phyloP scores from a whole-genome alignment of 208 protist species.

The Giardia muris region DNA sequence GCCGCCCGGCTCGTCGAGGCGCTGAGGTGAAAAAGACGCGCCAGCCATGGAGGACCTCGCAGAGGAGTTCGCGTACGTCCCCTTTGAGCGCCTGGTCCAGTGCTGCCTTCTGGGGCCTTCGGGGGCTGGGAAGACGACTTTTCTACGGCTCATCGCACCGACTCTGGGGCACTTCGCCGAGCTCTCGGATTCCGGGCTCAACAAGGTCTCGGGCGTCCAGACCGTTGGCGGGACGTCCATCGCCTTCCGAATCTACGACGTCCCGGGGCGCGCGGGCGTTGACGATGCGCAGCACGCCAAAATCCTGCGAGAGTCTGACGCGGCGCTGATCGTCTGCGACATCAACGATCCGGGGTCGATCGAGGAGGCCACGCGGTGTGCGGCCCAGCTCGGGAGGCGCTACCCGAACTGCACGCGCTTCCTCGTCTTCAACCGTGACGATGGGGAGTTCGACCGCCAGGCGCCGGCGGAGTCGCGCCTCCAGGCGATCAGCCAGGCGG shows the following conservation, averaged over 20 bases:
- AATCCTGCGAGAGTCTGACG: background rate
- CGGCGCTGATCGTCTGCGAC: background rate
- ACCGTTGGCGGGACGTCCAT: background rate
- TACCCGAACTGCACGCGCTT: background rate
- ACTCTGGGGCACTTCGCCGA: background rate
- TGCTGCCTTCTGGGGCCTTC: background rate
- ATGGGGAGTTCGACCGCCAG: background rate
- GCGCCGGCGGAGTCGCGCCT: background rate
- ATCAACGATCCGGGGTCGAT: background rate
- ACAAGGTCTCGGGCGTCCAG: background rate
- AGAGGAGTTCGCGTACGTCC: background rate
- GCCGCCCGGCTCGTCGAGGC: too few species aligned
- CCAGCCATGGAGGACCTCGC: too few species aligned
- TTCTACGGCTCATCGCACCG: background rate
- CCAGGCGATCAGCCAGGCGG: background rate
- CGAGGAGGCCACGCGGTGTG: background rate
- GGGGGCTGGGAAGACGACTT: background rate
- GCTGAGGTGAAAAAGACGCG: too few species aligned
- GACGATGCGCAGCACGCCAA: background rate
- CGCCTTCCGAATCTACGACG: background rate
- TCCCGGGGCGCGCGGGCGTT: background rate
- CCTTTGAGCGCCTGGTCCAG: background rate
- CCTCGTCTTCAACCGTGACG: background rate
- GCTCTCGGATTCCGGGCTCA: background rate
- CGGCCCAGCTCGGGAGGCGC: background rate